phyloP scores from a whole-genome alignment of 2,329 filamentous ascomycete species.

The Aspergillus melleus region DNA sequence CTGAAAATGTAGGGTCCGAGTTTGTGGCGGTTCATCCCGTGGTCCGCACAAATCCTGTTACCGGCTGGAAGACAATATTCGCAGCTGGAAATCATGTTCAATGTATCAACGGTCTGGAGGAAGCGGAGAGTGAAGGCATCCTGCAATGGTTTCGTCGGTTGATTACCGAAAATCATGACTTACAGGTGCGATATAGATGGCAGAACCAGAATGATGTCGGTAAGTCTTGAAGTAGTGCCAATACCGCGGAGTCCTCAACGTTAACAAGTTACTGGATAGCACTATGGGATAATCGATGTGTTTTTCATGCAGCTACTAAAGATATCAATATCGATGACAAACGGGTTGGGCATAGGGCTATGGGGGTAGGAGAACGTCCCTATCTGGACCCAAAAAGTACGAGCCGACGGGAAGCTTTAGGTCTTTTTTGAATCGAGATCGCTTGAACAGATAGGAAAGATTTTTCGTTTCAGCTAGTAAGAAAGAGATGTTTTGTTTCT shows the following conservation, averaged over 20 bases:
- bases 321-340: background rate
- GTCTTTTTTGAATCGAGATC: background rate
- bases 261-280: background rate
- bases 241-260: background rate
- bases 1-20: constrained; percentile 55
- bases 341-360: background rate
- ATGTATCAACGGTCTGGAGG: constrained; percentile 46
- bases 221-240: constrained; percentile 20
- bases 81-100: constrained; percentile 43
- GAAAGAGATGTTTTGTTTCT: too few relatives aligned
- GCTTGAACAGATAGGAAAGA: too few relatives aligned
- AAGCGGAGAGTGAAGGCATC: constrained; percentile 45
- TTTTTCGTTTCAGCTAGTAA: too few relatives aligned
- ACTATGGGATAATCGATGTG: constrained; percentile 1
- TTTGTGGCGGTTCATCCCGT: constrained; percentile 58
- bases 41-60: constrained; percentile 64
- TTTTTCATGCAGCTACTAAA: background rate
- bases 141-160: constrained; percentile 45
- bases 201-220: constrained; percentile 49
- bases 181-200: constrained; percentile 54
- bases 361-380: background rate
- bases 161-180: constrained; percentile 52
- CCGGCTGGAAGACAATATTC: constrained; percentile 62
- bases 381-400: constrained; percentile 15
- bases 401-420: background rate